A percentile compares a stretch with the other conserved stretches of the same genome.
phyloP scores from a whole-genome alignment of 306 rosid genomes.

The Calophaca sinica region DNA sequence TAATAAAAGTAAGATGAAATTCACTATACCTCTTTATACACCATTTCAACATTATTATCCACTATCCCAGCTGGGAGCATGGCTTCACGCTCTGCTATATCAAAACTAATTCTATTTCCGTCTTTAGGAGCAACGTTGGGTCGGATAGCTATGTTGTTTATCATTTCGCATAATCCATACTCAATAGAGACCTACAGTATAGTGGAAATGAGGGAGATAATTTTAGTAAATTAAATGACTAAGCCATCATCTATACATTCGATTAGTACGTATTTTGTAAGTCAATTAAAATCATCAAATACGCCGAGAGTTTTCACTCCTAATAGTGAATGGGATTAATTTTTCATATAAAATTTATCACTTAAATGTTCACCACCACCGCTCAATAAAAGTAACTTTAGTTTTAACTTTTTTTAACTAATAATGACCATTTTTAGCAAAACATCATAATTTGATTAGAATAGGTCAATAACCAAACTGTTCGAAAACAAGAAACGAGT shows the following conservation, averaged over 20 bases:
- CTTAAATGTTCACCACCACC: background rate
- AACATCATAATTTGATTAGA: no score
- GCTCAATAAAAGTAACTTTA: no score
- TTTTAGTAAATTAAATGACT: background rate
- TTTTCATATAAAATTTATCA: background rate
- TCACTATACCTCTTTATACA: conserved; percentile 64
- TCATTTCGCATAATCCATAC: conserved; percentile 84
- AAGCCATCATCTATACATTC: no score
- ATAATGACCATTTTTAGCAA: no score
- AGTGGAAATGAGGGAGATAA: conserved; percentile 3
- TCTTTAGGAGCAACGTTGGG: conserved; percentile 65
- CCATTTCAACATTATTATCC: conserved; percentile 58
- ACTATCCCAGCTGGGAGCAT: conserved; percentile 64
- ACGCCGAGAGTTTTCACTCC: no score
- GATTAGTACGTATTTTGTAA: no score
- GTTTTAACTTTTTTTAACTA: no score
- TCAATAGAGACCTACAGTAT: conserved; percentile 75
- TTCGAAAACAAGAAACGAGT: no score
- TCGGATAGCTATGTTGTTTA: conserved; percentile 65
- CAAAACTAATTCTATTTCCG: conserved; percentile 66
- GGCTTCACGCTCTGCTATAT: conserved; percentile 65
- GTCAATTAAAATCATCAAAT: no score
- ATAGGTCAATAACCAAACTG: no score
- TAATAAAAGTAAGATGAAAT: background rate
- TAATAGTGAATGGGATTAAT: no score